Evolutionary conservation across 345 rosid genomes (phyloP).

Genomic region (Excoecaria cochinchinensis): DNA sequence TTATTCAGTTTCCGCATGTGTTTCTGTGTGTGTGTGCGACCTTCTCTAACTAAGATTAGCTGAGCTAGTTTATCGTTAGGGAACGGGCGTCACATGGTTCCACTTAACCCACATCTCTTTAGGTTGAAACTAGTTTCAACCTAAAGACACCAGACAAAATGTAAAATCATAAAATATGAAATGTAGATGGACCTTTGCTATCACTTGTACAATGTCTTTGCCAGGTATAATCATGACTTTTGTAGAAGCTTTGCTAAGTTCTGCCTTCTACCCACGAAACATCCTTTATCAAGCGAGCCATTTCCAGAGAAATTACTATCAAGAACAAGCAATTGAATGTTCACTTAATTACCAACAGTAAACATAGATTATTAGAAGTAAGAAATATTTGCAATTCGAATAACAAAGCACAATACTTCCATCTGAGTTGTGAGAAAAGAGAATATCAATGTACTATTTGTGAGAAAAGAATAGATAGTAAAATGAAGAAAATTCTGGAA

Average conservation of each 20-base stretch:
- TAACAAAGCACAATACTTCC: neutral
- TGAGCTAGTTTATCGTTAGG: too few species aligned
- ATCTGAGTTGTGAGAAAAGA: too few species aligned
- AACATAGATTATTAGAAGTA: neutral
- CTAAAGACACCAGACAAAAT: constrained; percentile 14
- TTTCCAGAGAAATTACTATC: constrained; percentile 82
- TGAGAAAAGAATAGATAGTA: constrained; percentile 18
- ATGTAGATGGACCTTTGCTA: constrained; percentile 69
- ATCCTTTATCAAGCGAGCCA: constrained; percentile 78
- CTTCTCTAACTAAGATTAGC: too few species aligned
- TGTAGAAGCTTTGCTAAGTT: constrained; percentile 65
- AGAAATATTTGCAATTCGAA: constrained; percentile 2
- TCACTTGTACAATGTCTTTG: constrained; percentile 83
- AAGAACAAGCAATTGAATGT: constrained; percentile 19
- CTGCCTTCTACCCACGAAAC: constrained; percentile 60
- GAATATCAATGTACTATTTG: constrained; percentile 10
- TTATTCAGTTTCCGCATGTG: too few species aligned
- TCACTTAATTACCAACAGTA: neutral
- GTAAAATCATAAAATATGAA: constrained; percentile 16
- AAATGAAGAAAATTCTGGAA: constrained; percentile 12
- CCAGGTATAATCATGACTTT: constrained; percentile 69
- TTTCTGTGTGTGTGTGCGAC: too few species aligned
- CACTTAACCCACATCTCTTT: neutral
- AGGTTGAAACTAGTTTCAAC: constrained; percentile 6
- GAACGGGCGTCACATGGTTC: too few species aligned